A percentile compares a stretch with the other conserved stretches of the same genome.
Evolutionary conservation across 2,329 filamentous ascomycete species (phyloP).

Genomic region (Fusarium praegraminearum): DNA sequence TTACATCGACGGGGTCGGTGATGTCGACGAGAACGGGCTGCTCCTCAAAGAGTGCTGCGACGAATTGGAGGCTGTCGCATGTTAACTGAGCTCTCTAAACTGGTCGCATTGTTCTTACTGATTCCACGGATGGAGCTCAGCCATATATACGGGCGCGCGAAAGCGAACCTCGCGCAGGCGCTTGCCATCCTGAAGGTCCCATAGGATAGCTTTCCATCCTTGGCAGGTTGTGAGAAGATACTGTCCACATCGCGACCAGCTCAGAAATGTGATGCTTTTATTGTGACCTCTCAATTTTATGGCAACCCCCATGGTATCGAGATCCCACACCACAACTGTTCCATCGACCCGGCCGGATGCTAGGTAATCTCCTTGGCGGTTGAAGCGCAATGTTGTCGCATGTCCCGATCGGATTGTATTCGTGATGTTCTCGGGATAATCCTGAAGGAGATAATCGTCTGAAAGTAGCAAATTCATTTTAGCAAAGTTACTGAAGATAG

Average conservation of each 20-base stretch:
- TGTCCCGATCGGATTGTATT: constrained; percentile 83
- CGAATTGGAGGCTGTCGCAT: constrained; percentile 75
- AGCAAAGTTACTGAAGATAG: background rate
- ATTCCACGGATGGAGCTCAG: constrained; percentile 91
- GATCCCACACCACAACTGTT: constrained; percentile 94
- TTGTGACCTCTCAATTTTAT: constrained; percentile 94
- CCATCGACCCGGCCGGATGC: constrained; percentile 95
- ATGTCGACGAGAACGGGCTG: constrained; percentile 90
- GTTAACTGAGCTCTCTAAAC: constrained; percentile 36
- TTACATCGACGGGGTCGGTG: constrained; percentile 74
- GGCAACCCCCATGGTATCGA: constrained; percentile 96
- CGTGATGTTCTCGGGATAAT: constrained; percentile 91
- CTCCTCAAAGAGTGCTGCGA: constrained; percentile 93
- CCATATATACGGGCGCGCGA: constrained; percentile 93
- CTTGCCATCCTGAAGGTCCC: constrained; percentile 82
- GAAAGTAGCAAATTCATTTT: constrained; percentile 71
- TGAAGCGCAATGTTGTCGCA: constrained; percentile 82
- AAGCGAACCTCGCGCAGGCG: constrained; percentile 88
- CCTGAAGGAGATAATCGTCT: constrained; percentile 74
- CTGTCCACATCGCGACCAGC: constrained; percentile 92
- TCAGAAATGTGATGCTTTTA: constrained; percentile 91
- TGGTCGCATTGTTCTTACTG: constrained; percentile 65
- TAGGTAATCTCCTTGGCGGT: constrained; percentile 92
- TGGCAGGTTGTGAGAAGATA: constrained; percentile 94
- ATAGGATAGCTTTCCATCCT: constrained; percentile 96